Base-by-base conservation (phyloP, 768 basidiomycete species). In the Hygrophoropsis aurantiaca region DNA sequence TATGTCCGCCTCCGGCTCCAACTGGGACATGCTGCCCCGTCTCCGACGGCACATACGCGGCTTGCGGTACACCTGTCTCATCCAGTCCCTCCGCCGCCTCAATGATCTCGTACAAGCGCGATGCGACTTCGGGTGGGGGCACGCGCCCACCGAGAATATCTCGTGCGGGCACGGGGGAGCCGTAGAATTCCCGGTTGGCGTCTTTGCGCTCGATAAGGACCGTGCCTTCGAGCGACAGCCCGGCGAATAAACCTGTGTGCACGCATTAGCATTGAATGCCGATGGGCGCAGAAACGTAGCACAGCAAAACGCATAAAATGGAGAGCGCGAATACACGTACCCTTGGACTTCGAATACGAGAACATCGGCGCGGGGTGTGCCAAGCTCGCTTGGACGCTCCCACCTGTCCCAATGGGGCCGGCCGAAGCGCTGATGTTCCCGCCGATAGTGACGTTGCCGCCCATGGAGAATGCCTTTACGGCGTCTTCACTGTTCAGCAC, bases 331-430 rank as follows among this genome's bases (percentile, higher is more conserved):
- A 23, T 20, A 18, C 0, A 18, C 5, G 24, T 56, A 91, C 92
- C 93, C 71, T 93, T 94, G 11, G 91, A 94, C 68, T 94, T 90
- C 9, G 91, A 94, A 65, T 97, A 95, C 52, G 90, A 92, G 69
- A 97, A 99, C 90, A 97, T 94, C 4, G 94, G 94, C 16, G 94
- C 85, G 0, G 95, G 95, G 67, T 94, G 91, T 4, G 93, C 91
- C 34, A 95, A 73, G 3, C 82, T 84, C 1, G 93, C 83, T 57
- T 93, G 86, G 0, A 97, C 82, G 49, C 89, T 87, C 3, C 90
- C 95, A 4, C 94, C 94, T 0, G 95, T 97, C 1, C 94, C 95
- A 49, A 97, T 87, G 0, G 94, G 94, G 1, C 94, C 94, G 6
- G 94, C 94, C 0, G 85, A 74, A 2, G 89, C 92, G 54, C 81